Base-by-base conservation (phyloP, 495 filamentous ascomycete species). In the Penicillium herquei region DNA sequence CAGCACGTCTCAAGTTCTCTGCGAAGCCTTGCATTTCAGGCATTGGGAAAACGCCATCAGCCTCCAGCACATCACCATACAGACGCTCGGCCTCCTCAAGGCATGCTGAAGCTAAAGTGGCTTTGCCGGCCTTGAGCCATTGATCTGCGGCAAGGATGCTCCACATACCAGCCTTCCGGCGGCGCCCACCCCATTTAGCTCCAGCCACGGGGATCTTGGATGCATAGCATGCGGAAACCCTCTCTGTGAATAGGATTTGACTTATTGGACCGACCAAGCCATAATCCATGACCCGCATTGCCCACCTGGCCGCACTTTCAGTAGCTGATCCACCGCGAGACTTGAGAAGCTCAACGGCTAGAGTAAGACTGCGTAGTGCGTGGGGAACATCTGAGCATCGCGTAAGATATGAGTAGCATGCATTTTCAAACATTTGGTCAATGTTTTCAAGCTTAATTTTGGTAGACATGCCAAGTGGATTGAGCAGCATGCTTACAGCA, bases 121-220 rank as follows among this genome's bases (percentile, higher is more conserved):
- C 81, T 50, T 91, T 89, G 7, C 79, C 82, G 37, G 89, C 78
- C 39, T 78, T 80, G 13, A 92, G 69, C 94, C 94, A 98, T 3
- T 84, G 80, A 48, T 95, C 88, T 1, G 92, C 86, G 6, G 88
- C 88, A 32, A 96, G 75, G 26, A 94, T 80, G 59, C 84, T 88
- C 93, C 95, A 98, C 69, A 96, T 81, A 0, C 89, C 95, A 8
- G 91, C 87, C 71, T 96, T 98, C 26, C 94, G 79, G 46, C 75
- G 78, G 51, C 94, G 76, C 5, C 81, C 75, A 4, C 90, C 91
- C 79, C 84, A 88, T 37, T 69, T 72, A n/a, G 84, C 78, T 0
- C 81, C 79, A 0, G 85, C 83, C 0, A 79, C 68, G 1, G 89
- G 85, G 32, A 78, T 77, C 48, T 90, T 87, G 1, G 88, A 82